Percentiles rank a stretch among this genome's conserved stretches.
Conservation (phyloP, 2,329 filamentous ascomycete genomes). For the Phaeosphaeriaceae sp. region DNA sequence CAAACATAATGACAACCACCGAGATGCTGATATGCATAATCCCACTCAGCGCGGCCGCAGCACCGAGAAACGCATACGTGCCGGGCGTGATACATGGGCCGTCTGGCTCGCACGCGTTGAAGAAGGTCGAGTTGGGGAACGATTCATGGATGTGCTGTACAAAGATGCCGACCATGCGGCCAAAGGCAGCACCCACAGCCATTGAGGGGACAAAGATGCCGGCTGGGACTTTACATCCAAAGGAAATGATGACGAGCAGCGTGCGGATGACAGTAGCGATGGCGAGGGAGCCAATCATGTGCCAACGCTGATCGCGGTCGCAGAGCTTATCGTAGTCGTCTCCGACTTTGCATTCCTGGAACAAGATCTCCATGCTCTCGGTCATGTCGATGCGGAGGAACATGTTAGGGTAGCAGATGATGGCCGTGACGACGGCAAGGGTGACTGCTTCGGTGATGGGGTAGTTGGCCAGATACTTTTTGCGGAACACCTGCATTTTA, state of each 20-base stretch:
- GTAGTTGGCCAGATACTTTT: slow-evolving; percentile 86
- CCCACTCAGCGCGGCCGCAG: slow-evolving; percentile 87
- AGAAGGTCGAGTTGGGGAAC: slow-evolving; percentile 83
- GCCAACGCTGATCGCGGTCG: slow-evolving; percentile 76
- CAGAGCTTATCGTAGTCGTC: slow-evolving; percentile 92
- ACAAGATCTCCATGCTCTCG: slow-evolving; percentile 98
- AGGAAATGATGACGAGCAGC: slow-evolving; percentile 90
- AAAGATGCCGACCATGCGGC: slow-evolving; percentile 90
- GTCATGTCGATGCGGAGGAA: slow-evolving; percentile 98
- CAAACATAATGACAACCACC: slow-evolving; percentile 99
- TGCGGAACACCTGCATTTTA: slow-evolving; percentile 87
- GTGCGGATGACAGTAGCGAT: slow-evolving; percentile 82
- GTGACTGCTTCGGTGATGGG: slow-evolving; percentile 86
- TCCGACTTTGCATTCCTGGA: slow-evolving; percentile 87
- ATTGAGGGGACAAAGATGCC: slow-evolving; percentile 98
- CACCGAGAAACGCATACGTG: slow-evolving; percentile 94
- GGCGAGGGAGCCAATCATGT: slow-evolving; percentile 78
- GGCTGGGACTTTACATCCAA: slow-evolving; percentile 96
- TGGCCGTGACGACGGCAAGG: slow-evolving; percentile 80
- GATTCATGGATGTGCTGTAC: slow-evolving; percentile 89
- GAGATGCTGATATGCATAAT: slow-evolving; percentile 99
- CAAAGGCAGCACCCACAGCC: slow-evolving; percentile 95
- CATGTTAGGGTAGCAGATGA: slow-evolving; percentile 96
- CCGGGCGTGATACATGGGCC: slow-evolving; percentile 96
- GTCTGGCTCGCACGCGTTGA: slow-evolving; percentile 86